These are phyloP conservation scores for Lentinula sp. DNA, from an alignment of 768 basidiomycete species.

Conservation along the genomic window DNA sequence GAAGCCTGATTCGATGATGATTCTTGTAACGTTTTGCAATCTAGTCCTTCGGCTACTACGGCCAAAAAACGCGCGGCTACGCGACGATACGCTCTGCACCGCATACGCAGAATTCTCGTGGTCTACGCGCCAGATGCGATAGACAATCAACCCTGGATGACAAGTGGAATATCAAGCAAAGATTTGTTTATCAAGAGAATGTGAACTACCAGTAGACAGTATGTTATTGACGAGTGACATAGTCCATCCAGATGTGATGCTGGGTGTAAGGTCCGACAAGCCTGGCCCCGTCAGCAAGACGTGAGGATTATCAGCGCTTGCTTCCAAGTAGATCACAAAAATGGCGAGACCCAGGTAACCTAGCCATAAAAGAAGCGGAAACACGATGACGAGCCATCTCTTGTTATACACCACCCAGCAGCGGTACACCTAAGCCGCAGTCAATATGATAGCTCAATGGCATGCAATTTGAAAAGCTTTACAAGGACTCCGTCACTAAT, in stretches of 20 bases:
- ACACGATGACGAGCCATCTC: neutral
- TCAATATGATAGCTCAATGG: neutral
- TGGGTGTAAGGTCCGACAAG: neutral
- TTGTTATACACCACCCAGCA: conserved; percentile 11
- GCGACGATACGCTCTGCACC: neutral
- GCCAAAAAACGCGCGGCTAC: neutral
- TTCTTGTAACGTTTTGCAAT: conserved; percentile 7
- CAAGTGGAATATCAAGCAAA: neutral
- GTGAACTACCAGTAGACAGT: conserved; percentile 8
- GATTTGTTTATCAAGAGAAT: neutral
- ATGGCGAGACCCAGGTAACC: neutral
- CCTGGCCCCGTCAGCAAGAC: neutral
- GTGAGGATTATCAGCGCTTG: neutral
- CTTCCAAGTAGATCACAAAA: conserved; percentile 1
- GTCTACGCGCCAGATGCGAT: conserved; percentile 9
- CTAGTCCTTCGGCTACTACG: neutral
- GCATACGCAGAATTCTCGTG: neutral
- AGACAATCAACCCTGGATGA: conserved; percentile 6
- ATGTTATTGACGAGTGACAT: conserved; percentile 8
- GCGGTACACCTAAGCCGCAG: conserved; percentile 8
- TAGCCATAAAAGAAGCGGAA: conserved; percentile 5
- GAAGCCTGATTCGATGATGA: conserved; percentile 10
- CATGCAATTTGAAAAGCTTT: neutral
- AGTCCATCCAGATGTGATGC: conserved; percentile 1
- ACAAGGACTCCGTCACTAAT: conserved; percentile 10